Base-by-base conservation (phyloP, 768 basidiomycete genomes). In the Gelatoporia subvermispora region DNA sequence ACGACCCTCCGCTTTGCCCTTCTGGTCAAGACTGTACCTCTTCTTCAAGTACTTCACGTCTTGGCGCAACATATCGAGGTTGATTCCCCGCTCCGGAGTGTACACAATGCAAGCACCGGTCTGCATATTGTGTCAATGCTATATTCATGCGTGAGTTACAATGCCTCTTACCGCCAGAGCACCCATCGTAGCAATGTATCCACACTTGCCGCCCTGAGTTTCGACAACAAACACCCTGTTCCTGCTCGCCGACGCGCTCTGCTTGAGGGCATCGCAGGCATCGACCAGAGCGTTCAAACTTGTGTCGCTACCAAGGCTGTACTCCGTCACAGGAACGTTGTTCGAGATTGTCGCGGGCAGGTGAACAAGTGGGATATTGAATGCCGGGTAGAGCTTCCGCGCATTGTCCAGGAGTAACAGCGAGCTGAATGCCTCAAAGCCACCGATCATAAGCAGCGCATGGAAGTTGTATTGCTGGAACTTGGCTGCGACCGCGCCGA, bases 221-320 rank as follows among this genome's bases (percentile, higher is more conserved):
- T 99, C 95, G 16, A 99, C 92, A 1, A 98, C 88, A 63, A 99
- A 99, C 50, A 97, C 96, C 37, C 96, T 75, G 66, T 98, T 93
- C 53, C 96, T 69, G 62, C 93, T 96, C 4, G 96, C 95, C 47
- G 89, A 89, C 9, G 96, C 96, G 61, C 92, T 94, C 75, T 99
- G 96, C 72, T 94, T 96, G 71, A 99, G 97, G 36, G 94, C 85
- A 68, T 99, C 96, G 63, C 95, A 98, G 5, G 96, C 96, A 52
- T 94, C 91, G 45, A 98, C 93, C 24, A 99, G 75, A 2, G 94
- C 93, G 65, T 98, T 99, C 75, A 99, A 72, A 65, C 88, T 90
- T n/a, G 96, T 99, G 63, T 99, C 96, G 58, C 85, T 88, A 40
- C 96, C 96, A 51, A 99, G 70, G 65, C 91, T 94, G 69, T 89